Evolutionary conservation across 805 yeast genomes (phyloP), one percentile per base, ranked within the genome.

Genomic region (Yarrowia divulgata): DNA sequence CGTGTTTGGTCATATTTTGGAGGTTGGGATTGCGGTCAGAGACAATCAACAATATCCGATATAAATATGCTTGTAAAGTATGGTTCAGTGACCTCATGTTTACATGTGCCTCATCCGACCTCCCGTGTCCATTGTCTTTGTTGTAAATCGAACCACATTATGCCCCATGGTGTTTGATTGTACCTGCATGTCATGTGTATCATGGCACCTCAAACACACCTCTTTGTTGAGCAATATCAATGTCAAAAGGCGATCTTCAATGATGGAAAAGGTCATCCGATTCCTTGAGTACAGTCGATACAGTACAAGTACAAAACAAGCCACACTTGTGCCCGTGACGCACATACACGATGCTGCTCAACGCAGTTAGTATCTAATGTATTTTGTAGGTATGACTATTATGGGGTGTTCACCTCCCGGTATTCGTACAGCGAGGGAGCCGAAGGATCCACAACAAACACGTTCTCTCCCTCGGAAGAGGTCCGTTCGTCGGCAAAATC

Each of bases 401-500:
- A 40, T 10, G 48, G 48, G 6, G 49, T 29, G 8, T 42, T 23
- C n/a, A 42, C 35, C 9, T 43, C 64, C 1, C 19, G 29, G 34
- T 43, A 43, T 4, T 45, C 66, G 8, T 60, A 60, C 34, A 60
- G 14, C 1, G 66, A 60, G 7, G 52, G 40, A 8, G 52, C 52
- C 8, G 66, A 60, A n/a, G 66, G 66, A 14, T 60, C 66, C 14
- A 60, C 66, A 8, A 60, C 66, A 19, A 60, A 52, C 45, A 60
- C 66, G 18, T 57, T 57, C 43, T 60, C 66, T 16, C 66, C 52
- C 32, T 60, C 66, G 29, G 52, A 43, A 32, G 66, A 60, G 3
- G 66, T 60, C 23, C 66, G 50, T 9, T 60, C 66, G 43, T 60
- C 66, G 34, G 52, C 66, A 34, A 60, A 60, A 8, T 60, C 66